These are phyloP conservation scores for Phtheirospermum japonicum DNA, from an alignment of 257 asterid genomes.

Conservation along the genomic window DNA sequence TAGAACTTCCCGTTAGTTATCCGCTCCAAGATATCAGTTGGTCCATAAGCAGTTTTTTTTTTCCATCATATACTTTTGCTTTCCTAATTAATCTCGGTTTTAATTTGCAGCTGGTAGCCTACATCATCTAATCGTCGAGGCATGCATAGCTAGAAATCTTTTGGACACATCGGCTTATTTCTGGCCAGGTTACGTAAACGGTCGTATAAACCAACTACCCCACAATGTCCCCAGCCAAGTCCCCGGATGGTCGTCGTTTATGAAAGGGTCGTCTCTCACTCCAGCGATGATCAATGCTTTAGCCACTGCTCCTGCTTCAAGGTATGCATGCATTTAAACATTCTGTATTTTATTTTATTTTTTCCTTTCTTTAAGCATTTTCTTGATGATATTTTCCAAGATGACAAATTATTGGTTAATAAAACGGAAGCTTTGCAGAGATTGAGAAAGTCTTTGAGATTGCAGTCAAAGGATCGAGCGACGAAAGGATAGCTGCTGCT, in stretches of 20 bases:
- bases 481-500: conserved; percentile 84
- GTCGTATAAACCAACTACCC: conserved; percentile 61
- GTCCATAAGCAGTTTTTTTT: neutral
- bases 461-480: conserved; percentile 70
- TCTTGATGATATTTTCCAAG: conserved; percentile 41
- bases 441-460: conserved; percentile 82
- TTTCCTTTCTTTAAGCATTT: conserved; percentile 30
- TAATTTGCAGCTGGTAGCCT: conserved; percentile 80
- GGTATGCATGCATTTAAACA: conserved; percentile 46
- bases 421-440: conserved; percentile 94
- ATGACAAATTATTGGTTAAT: no score
- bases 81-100: neutral
- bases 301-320: conserved; percentile 84
- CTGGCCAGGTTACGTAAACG: conserved; percentile 89
- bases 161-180: conserved; percentile 87
- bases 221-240: conserved; percentile 64
- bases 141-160: conserved; percentile 87
- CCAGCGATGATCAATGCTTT: conserved; percentile 65
- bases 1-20: no score
- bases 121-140: conserved; percentile 81
- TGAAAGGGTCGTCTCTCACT: conserved; percentile 77
- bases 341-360: conserved; percentile 17
- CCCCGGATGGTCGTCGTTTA: conserved; percentile 83
- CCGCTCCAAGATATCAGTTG: neutral
- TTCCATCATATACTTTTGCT: neutral